Base-by-base conservation (phyloP, 352 stramenopile species). In the Globisporangium canariense region DNA sequence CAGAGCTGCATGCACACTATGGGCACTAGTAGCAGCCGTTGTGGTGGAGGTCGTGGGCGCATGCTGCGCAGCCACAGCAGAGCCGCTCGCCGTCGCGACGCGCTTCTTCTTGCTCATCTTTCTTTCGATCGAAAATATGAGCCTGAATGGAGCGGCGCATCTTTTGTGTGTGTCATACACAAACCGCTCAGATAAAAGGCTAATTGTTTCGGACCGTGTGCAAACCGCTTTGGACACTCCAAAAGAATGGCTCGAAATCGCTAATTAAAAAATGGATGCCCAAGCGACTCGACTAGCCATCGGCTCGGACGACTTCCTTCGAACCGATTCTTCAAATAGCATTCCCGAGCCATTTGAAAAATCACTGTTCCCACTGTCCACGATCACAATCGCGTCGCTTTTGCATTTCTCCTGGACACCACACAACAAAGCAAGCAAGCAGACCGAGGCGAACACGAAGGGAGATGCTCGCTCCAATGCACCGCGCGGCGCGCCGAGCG, bases 61-160 rank as follows among this genome's bases (percentile, higher is more conserved):
- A 28, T 58, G 52, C n/a, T 58, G 52, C 20, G n/a, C 8, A 9
- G 10, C 11, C 52, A 4, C 18, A 32, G 8, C 18, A 32, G 30
- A 46, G n/a, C 52, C 52, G 18, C 52, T 36, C 16, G 66, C 38
- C 46, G 18, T 25, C 18, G 43, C 28, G 9, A 14, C 36, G 51
- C 67, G 62, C 58, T 73, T 73, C 71, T 81, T 84, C 63, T 78
- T 84, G 46, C 73, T 62, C 76, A 84, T 83, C 28, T 22, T 40
- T 4, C n/a, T 45, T 28, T 34, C 30, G n/a, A 34, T 36, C 43
- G 18, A 46, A 58, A 32, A 40, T 10, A 28, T 2, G 25, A 28
- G 25, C 2, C 25, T 28, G 20, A 5, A 4, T 36, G 18, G 49
- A 22, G 38, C 32, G 20, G 36, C 49, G 34, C 54, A 28, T 28